Evolutionary conservation across 768 basidiomycete species (phyloP).

Genomic region (Leccinum barrowsii): DNA sequence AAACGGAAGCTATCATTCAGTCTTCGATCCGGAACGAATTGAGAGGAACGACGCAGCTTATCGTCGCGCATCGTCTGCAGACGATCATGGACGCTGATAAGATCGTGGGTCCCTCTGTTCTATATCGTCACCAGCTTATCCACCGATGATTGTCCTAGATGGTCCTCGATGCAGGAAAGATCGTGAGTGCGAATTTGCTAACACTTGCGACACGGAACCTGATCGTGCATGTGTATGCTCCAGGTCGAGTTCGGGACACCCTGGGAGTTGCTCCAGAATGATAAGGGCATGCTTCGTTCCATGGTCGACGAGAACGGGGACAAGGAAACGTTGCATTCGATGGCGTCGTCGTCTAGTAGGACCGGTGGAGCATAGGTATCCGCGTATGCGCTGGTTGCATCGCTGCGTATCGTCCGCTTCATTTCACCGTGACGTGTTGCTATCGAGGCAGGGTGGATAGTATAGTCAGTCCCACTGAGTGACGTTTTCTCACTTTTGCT

Average conservation of each 20-base stretch:
- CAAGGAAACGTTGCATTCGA: conserved; percentile 43
- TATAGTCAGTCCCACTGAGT: not conserved
- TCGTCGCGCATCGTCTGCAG: conserved; percentile 55
- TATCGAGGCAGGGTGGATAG: not conserved
- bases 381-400: not conserved
- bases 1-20: conserved; percentile 53
- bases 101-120: conserved; percentile 34
- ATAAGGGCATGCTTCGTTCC: conserved; percentile 47
- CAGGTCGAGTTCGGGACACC: conserved; percentile 49
- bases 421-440: not conserved
- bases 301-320: conserved; percentile 60
- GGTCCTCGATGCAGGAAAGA: conserved; percentile 40
- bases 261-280: conserved; percentile 44
- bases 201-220: not conserved
- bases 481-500: not conserved
- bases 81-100: conserved; percentile 64
- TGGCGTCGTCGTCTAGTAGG: conserved; percentile 18
- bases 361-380: not conserved
- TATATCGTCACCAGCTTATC: not conserved
- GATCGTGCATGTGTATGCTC: not conserved
- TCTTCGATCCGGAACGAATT: conserved; percentile 47
- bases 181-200: conserved; percentile 25
- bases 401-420: not conserved
- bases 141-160: conserved; percentile 25
- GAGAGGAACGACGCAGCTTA: conserved; percentile 47